Base-by-base conservation (phyloP, 2,329 filamentous ascomycete genomes). In the Claviceps pusilla region DNA sequence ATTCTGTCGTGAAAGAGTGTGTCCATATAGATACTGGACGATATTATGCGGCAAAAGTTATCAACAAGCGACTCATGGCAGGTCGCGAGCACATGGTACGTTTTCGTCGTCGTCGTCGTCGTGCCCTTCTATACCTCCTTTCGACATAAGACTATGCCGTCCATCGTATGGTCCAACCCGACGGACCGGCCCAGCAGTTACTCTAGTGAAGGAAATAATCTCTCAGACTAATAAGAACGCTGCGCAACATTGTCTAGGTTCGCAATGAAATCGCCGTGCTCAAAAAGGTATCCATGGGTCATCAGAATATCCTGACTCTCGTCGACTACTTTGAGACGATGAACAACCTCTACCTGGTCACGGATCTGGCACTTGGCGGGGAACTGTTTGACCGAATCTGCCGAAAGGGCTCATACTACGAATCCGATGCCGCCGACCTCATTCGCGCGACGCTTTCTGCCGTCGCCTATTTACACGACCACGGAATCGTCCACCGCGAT, bases 321-420 rank as follows among this genome's bases (percentile, higher is more conserved):
- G 93, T 97, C 63, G 93, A 98, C 74, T 98, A 97, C 72, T 98
- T 98, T 66, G 93, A 98, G 74, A 98, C 93, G 7, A 95, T 96
- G 87, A 97, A 98, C 74, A 98, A 98, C 71, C 79, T 98, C 60
- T 98, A 98, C 69, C 84, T 98, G 42, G 93, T 98, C 52, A 97
- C 93, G 47, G 93, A 98, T 66, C 85, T 98, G 37, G 93, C 93
- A 19, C 83, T 97, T 19, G 93, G 93, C 59, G 93, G 93, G 62
- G 93, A 98, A 70, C 82, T 98, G 16, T 98, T 98, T 68, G 93
- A 98, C 69, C 88, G 93, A 62, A 98, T 98, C 70, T 98, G 93
- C 71, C 86, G 93, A 59, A 98, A 98, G 73, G 93, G 93, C 60
- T 95, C 88, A 57, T 98, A 98, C 76, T 97, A 94, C 74, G 93